Percentiles rank a stretch among this genome's conserved stretches.
Evolutionary conservation across 129 eudicot genomes (phyloP).

Genomic region (Rutidosis leptorrhynchoides): DNA sequence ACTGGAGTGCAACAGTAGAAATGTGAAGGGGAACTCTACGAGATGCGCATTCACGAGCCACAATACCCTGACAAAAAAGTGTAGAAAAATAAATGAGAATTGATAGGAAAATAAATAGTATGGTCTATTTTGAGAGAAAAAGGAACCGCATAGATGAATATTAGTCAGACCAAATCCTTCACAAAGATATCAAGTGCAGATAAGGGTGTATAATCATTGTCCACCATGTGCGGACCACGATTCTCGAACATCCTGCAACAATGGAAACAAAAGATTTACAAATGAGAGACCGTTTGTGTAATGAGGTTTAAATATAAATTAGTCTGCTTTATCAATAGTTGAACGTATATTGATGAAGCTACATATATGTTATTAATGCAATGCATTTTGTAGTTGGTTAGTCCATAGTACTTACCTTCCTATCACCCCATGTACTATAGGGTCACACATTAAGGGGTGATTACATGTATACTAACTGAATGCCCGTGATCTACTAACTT

Average conservation of each 20-base stretch:
- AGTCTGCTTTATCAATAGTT: not conserved
- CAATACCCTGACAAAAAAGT: conserved; percentile 76
- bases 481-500: conserved; percentile 3
- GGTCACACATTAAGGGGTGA: conserved; percentile 4
- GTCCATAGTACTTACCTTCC: not conserved
- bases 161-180: conserved; percentile 88
- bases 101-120: too few species aligned
- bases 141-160: conserved; percentile 14
- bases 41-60: conserved; percentile 81
- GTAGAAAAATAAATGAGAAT: conserved; percentile 12
- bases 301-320: not conserved
- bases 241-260: conserved; percentile 97
- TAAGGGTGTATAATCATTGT: conserved; percentile 88
- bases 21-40: conserved; percentile 91
- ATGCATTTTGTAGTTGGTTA: conserved; percentile 1
- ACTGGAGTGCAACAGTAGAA: conserved; percentile 79
- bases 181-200: conserved; percentile 99
- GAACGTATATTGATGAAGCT: not conserved
- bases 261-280: conserved; percentile 13
- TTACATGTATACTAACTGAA: conserved; percentile 14
- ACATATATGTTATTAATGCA: not conserved
- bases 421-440: not conserved
- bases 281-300: not conserved
- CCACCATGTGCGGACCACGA: conserved; percentile 98
- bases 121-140: not conserved